Percentiles rank a stretch among this genome's conserved stretches.
Evolutionary conservation across 2,329 filamentous ascomycete species (phyloP).

Genomic region (Ophiosphaerella herpotricha): DNA sequence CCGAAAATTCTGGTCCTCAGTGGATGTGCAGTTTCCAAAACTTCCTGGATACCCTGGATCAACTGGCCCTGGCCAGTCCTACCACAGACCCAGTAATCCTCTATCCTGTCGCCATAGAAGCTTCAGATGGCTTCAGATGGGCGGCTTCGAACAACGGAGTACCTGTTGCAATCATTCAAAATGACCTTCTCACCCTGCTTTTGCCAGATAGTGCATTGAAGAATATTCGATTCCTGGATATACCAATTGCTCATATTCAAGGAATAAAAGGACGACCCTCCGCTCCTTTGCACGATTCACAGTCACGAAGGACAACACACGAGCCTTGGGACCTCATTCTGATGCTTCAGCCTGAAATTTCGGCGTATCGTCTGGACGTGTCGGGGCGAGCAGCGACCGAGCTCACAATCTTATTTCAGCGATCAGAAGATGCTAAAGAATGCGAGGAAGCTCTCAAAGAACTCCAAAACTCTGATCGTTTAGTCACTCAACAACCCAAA

Average conservation of each 20-base stretch:
- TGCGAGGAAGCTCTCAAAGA: constrained; percentile 22
- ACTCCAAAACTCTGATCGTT: constrained; percentile 1
- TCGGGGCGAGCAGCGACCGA: constrained; percentile 16
- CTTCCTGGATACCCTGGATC: constrained; percentile 31
- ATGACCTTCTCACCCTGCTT: constrained; percentile 26
- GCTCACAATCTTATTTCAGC: constrained; percentile 27
- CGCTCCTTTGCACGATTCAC: constrained; percentile 23
- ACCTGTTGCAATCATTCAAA: constrained; percentile 22
- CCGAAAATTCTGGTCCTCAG: constrained; percentile 9
- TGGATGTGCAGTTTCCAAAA: constrained; percentile 38
- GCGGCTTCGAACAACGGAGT: constrained; percentile 8
- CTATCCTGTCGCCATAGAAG: constrained; percentile 26
- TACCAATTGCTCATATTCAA: constrained; percentile 31
- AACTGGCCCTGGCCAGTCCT: constrained; percentile 15
- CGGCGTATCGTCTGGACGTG: constrained; percentile 32
- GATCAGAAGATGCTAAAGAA: constrained; percentile 22
- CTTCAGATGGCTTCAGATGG: constrained; percentile 31
- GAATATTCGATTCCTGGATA: constrained; percentile 30
- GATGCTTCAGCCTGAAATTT: constrained; percentile 11
- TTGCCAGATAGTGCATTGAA: constrained; percentile 16
- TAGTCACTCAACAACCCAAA: too few species aligned
- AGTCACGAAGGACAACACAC: constrained; percentile 13
- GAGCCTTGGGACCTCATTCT: constrained; percentile 31
- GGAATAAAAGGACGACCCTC: constrained; percentile 12
- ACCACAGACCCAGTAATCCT: constrained; percentile 19